These are phyloP conservation scores for Arthrocladium fulminans DNA, from an alignment of 2,329 filamentous ascomycete species.

Conservation along the genomic window DNA sequence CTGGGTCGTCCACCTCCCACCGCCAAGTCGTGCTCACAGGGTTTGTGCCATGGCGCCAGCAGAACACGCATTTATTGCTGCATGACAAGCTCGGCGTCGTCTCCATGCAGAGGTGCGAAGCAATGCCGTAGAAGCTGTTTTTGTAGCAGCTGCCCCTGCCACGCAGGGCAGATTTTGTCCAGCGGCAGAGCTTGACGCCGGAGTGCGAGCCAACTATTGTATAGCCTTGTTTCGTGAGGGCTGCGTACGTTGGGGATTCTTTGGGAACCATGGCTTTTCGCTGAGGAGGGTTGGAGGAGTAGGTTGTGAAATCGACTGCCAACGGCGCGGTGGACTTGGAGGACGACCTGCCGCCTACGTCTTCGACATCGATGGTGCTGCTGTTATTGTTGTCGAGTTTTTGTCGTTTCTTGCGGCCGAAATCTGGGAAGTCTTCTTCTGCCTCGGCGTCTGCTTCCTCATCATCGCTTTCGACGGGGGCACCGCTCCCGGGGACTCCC, in stretches of 20 bases:
- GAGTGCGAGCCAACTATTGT: conserved; percentile 91
- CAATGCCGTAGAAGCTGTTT: conserved; percentile 93
- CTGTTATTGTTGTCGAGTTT: conserved; percentile 28
- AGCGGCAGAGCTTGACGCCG: conserved; percentile 94
- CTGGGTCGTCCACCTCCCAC: conserved; percentile 86
- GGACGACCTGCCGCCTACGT: conserved; percentile 45
- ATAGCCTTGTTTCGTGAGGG: conserved; percentile 94
- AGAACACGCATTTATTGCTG: conserved; percentile 98
- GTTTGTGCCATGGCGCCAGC: conserved; percentile 96
- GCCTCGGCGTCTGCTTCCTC: conserved; percentile 55
- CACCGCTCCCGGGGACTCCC: conserved; percentile 70
- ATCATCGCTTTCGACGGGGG: conserved; percentile 74
- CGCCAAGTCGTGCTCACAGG: conserved; percentile 94
- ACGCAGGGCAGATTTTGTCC: conserved; percentile 93
- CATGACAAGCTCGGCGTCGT: conserved; percentile 91
- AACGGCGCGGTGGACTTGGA: conserved; percentile 40
- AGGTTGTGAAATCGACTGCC: conserved; percentile 71
- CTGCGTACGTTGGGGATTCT: conserved; percentile 75
- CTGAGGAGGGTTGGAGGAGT: conserved; percentile 38
- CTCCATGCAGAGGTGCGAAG: conserved; percentile 96
- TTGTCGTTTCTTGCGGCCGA: conserved; percentile 35
- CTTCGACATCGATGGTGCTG: conserved; percentile 70
- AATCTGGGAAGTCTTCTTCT: conserved; percentile 38
- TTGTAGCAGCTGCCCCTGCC: conserved; percentile 96
- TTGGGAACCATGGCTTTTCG: conserved; percentile 92